A percentile compares a stretch with the other conserved stretches of the same genome.
Conservation (phyloP, 352 stramenopile species). For the Globisporangium barbulae region DNA sequence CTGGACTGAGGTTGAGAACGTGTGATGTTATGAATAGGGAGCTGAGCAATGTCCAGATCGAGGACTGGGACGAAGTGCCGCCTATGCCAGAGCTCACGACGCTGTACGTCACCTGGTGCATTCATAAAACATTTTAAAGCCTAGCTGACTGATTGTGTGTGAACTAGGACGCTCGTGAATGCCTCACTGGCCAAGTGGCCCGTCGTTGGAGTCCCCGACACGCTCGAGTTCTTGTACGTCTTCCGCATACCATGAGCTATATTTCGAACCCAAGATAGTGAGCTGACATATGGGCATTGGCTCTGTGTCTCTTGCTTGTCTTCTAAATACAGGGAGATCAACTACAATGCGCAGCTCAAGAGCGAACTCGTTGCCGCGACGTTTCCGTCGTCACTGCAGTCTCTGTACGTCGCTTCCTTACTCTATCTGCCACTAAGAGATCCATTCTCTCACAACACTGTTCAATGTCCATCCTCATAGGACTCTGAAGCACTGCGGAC, state of each 20-base stretch:
- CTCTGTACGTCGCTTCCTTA: background rate
- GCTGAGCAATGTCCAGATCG: conserved; percentile 1
- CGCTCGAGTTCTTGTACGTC: conserved; percentile 3
- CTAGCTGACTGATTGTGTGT: background rate
- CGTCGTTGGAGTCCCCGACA: background rate
- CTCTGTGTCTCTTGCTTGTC: too few relatives aligned
- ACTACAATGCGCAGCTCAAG: conserved; percentile 1
- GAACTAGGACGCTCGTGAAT: background rate
- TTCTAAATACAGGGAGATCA: background rate
- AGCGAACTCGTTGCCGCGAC: background rate
- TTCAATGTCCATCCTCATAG: background rate
- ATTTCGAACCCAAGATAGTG: too few relatives aligned
- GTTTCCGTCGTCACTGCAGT: conserved; percentile 2
- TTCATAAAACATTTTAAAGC: background rate
- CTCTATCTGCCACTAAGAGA: background rate
- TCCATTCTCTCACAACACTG: background rate
- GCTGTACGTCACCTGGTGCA: background rate
- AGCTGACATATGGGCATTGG: too few relatives aligned
- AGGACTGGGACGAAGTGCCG: conserved; percentile 14
- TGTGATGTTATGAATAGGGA: conserved; percentile 2
- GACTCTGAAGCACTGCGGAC: conserved; percentile 4
- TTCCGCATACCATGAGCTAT: background rate
- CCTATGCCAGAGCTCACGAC: conserved; percentile 8
- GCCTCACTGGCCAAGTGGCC: conserved; percentile 3
- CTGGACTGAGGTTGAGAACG: background rate